These are phyloP conservation scores for Athelia sp. DNA, from an alignment of 1,284 basidiomycete species.

Conservation along the genomic window DNA sequence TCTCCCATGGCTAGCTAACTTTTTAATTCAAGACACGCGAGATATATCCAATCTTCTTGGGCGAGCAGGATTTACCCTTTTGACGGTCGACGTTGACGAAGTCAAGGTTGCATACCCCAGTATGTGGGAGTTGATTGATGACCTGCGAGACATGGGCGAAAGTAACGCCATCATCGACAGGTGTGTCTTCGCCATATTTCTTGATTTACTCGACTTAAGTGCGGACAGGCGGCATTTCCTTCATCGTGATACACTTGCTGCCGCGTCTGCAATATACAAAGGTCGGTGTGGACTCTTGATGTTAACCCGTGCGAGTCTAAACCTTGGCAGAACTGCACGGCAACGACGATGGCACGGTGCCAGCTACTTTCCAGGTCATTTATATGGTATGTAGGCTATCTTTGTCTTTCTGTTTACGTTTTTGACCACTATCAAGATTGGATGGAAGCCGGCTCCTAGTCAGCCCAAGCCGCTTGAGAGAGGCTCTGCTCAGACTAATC, in stretches of 20 bases:
- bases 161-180: constrained; percentile 86
- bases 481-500: constrained; percentile 76
- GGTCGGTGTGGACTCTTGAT: constrained; percentile 37
- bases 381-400: constrained; percentile 65
- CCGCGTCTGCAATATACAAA: constrained; percentile 92
- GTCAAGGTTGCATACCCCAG: constrained; percentile 88
- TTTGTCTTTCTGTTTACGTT: constrained; percentile 3
- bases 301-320: not conserved
- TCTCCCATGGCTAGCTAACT: not conserved
- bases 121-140: constrained; percentile 95
- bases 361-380: constrained; percentile 95
- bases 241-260: constrained; percentile 83
- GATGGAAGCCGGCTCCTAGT: constrained; percentile 90
- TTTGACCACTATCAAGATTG: constrained; percentile 59
- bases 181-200: constrained; percentile 27
- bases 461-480: constrained; percentile 85
- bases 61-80: constrained; percentile 89
- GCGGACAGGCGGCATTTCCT: constrained; percentile 58
- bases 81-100: constrained; percentile 96
- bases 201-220: not conserved
- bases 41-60: constrained; percentile 90
- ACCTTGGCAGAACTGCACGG: constrained; percentile 72
- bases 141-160: constrained; percentile 95
- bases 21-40: constrained; percentile 58
- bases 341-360: constrained; percentile 76